Percentiles rank a stretch among this genome's conserved stretches.
phyloP scores from a whole-genome alignment of 495 filamentous ascomycete species.

The Glonium stellatum region DNA sequence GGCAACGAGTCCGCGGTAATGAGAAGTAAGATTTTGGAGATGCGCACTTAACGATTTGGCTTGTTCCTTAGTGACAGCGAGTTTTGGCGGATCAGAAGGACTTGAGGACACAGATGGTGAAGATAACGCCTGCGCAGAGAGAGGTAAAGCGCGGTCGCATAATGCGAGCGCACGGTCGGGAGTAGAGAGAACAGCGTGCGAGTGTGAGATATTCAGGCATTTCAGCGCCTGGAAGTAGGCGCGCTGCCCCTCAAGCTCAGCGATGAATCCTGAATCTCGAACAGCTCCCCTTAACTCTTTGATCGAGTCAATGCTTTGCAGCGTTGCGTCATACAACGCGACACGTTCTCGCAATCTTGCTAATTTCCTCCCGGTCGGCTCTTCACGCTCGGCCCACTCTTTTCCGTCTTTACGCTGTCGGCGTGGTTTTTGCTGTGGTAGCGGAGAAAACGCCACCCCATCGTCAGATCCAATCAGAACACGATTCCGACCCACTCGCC shows the following conservation, averaged over 20 bases:
- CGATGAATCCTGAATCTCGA: conserved; percentile 69
- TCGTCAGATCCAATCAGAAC: conserved; percentile 75
- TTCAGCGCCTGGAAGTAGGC: conserved; percentile 84
- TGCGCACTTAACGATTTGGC: conserved; percentile 50
- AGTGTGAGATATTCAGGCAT: conserved; percentile 80
- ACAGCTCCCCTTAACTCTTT: conserved; percentile 85
- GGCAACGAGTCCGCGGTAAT: conserved; percentile 75
- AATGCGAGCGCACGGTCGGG: conserved; percentile 81
- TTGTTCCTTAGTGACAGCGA: conserved; percentile 54
- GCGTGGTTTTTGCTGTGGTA: conserved; percentile 33
- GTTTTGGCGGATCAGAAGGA: conserved; percentile 42
- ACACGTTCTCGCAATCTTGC: conserved; percentile 78
- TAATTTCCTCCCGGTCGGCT: conserved; percentile 60
- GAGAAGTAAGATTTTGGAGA: conserved; percentile 61
- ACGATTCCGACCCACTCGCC: conserved; percentile 89
- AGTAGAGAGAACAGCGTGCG: conserved; percentile 66
- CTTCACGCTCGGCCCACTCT: conserved; percentile 41
- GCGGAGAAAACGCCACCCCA: conserved; percentile 56
- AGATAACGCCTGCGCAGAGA: conserved; percentile 39
- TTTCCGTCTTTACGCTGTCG: conserved; percentile 52
- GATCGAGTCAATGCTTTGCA: conserved; percentile 85
- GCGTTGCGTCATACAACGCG: conserved; percentile 84
- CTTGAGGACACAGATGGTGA: conserved; percentile 5
- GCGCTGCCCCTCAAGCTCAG: conserved; percentile 68
- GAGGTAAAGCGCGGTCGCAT: conserved; percentile 58